Conservation (phyloP, 371 early-diverging fungal genomes). For the Coemansia sp. region DNA sequence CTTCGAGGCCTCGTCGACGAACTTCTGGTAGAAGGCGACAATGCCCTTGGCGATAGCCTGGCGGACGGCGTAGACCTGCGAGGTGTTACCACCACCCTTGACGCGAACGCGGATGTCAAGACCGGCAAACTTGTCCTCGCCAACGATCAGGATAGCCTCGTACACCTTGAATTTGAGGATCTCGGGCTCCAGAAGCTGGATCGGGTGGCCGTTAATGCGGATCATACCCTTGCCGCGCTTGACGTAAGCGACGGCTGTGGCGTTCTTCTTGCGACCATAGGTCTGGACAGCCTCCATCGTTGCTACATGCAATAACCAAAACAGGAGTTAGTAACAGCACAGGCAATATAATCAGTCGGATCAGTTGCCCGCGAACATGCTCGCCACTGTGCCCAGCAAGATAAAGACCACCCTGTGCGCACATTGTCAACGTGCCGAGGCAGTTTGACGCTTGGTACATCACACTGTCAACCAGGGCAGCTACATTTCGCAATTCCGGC, state of each 20-base stretch:
- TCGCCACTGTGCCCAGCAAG: too few relatives aligned
- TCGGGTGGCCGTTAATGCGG: slow-evolving; percentile 97
- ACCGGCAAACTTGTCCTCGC: slow-evolving; percentile 93
- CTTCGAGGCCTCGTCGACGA: slow-evolving; percentile 99
- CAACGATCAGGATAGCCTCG: slow-evolving; percentile 97
- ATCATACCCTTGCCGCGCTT: slow-evolving; percentile 96
- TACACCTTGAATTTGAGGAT: slow-evolving; percentile 97
- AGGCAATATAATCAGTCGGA: neutral
- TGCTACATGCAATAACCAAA: slow-evolving; percentile 19
- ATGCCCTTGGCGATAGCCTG: slow-evolving; percentile 99
- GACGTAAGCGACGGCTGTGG: slow-evolving; percentile 99
- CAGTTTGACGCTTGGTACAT: too few relatives aligned
- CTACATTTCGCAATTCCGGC: too few relatives aligned
- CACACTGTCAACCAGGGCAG: too few relatives aligned
- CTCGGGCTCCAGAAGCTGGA: slow-evolving; percentile 96
- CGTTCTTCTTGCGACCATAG: slow-evolving; percentile 85
- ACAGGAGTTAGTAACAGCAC: neutral
- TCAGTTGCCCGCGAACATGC: too few relatives aligned
- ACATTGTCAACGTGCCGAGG: too few relatives aligned
- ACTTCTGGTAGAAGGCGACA: slow-evolving; percentile 99
- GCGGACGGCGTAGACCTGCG: slow-evolving; percentile 98
- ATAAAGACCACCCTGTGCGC: too few relatives aligned
- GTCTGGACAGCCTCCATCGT: slow-evolving; percentile 57
- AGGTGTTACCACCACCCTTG: slow-evolving; percentile 97
- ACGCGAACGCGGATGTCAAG: slow-evolving; percentile 98